Base-by-base conservation (phyloP, 1,284 basidiomycete genomes). In the Rhodotorula sp. region DNA sequence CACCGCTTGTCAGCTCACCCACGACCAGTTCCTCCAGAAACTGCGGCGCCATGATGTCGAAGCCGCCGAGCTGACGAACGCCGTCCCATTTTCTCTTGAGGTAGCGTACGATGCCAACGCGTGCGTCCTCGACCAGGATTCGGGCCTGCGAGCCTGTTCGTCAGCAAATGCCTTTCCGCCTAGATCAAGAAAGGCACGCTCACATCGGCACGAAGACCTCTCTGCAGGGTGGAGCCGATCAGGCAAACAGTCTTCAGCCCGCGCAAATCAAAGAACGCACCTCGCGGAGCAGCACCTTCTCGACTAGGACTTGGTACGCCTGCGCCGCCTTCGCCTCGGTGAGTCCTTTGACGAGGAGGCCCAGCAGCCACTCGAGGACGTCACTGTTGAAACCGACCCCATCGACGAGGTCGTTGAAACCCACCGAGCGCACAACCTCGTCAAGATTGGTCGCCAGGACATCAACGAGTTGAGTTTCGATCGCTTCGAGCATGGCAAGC, bases 21-120 rank as follows among this genome's bases (percentile, higher is more conserved):
- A 90, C 86, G 46, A 87, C 86, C 56, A 96, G 90, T 77, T 97
- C 94, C 78, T 92, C 89, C 66, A 94, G 80, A 1, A 89, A 87
- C 92, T 92, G 95, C 10, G 85, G 84, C 59, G 95, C 90, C 29
- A 97, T 82, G 8, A 81, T 80, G 57, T 90, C 87, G 76, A 97
- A 95, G 0, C 90, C 91, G n/a, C 86, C 86, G 54, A 88, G 87
- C 64, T 89, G 86, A 24, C 89, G 85, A 47, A 94, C 86, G n/a
- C 83, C 84, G 65, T 89, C 79, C 92, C 91, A 95, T 39, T 82
- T 75, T 57, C 79, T 77, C 63, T 84, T 84, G 15, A 93, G 78
- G 67, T 82, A 81, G 47, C 72, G 77, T 7, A 82, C 49, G 22
- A 94, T 79, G 48, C 89, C 88, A 34, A 87, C 79, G 11, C 89